These are phyloP conservation scores for Podaxis mareebaensis DNA, from an alignment of 768 basidiomycete species.

Conservation along the genomic window DNA sequence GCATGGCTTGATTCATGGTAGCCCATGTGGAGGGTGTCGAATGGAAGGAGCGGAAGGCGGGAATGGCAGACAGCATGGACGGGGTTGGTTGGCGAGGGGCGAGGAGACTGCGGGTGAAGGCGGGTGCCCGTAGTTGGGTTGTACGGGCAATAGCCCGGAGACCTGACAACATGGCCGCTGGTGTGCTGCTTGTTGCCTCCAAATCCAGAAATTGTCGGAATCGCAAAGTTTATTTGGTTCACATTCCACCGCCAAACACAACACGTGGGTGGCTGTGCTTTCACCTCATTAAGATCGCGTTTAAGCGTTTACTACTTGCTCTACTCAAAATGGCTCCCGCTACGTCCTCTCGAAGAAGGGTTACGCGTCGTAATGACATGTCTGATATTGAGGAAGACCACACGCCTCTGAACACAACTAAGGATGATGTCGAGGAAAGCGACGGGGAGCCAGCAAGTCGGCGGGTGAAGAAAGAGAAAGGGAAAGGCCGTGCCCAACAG, in stretches of 20 bases:
- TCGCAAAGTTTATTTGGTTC: constrained; percentile 24
- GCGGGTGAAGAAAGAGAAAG: constrained; percentile 36
- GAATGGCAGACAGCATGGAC: constrained; percentile 12
- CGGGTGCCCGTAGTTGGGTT: constrained; percentile 28
- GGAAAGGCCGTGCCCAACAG: constrained; percentile 27
- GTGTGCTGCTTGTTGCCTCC: not conserved
- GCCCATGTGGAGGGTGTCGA: constrained; percentile 54
- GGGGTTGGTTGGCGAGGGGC: constrained; percentile 9
- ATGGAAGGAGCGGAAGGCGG: constrained; percentile 47
- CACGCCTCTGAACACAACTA: constrained; percentile 32
- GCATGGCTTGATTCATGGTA: constrained; percentile 89
- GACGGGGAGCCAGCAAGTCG: constrained; percentile 36
- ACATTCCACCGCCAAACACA: constrained; percentile 29
- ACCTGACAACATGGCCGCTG: constrained; percentile 37
- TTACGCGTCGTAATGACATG: constrained; percentile 43
- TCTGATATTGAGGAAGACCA: constrained; percentile 64
- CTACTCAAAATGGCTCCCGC: constrained; percentile 35
- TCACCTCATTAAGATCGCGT: constrained; percentile 20
- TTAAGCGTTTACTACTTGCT: not conserved
- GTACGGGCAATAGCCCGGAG: constrained; percentile 34
- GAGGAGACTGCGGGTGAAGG: constrained; percentile 22
- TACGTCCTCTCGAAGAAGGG: constrained; percentile 39
- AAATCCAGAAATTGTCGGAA: constrained; percentile 9
- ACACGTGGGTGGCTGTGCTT: constrained; percentile 35
- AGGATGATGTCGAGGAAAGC: constrained; percentile 47